Conservation (phyloP, 1,139 yeast species). For the Geotrichum reessii region DNA sequence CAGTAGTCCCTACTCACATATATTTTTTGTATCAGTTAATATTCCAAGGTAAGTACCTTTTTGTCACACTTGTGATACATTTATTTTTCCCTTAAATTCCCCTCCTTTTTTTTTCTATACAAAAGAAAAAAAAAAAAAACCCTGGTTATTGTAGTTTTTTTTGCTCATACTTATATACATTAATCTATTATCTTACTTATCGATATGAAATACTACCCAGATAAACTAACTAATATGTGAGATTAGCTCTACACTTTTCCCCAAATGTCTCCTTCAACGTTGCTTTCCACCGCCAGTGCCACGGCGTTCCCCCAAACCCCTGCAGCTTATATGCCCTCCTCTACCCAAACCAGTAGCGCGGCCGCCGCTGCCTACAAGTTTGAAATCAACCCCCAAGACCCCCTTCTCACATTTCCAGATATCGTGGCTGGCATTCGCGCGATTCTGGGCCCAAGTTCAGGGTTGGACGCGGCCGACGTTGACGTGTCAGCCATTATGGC, state of each 20-base stretch:
- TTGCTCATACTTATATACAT: no score
- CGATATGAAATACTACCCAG: background rate
- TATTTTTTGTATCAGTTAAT: background rate
- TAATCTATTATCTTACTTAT: background rate
- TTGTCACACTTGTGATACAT: background rate
- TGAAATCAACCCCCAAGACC: background rate
- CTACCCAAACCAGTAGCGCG: no score
- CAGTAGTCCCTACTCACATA: no score
- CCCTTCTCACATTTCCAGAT: slow-evolving; percentile 28
- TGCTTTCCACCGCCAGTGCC: background rate
- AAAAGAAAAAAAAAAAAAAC: no score
- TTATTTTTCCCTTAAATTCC: background rate
- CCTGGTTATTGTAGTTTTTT: no score
- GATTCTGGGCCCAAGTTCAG: slow-evolving; percentile 39
- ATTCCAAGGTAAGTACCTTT: background rate
- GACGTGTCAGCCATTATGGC: slow-evolving; percentile 46
- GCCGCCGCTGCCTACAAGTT: background rate
- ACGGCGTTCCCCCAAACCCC: background rate
- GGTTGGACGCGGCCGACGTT: slow-evolving; percentile 45
- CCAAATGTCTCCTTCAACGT: background rate
- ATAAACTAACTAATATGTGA: background rate
- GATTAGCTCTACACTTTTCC: background rate
- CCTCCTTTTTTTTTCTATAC: background rate
- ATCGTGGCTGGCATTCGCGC: slow-evolving; percentile 34
- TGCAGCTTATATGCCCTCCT: background rate